Evolutionary conservation across 306 rosid genomes (phyloP).

Genomic region (Quercus dentata): DNA sequence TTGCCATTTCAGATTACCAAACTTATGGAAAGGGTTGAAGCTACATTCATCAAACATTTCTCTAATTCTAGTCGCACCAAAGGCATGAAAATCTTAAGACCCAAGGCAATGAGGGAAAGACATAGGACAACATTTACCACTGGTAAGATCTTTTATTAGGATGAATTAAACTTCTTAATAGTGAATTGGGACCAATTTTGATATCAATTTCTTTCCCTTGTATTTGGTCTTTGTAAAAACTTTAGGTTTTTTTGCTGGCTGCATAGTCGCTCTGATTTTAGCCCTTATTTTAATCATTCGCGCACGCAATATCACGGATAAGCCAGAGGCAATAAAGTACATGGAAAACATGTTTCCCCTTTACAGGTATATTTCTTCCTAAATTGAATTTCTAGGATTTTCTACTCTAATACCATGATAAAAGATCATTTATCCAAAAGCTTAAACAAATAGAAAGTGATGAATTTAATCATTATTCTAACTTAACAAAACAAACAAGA

Average conservation of each 20-base stretch:
- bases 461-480: too few species aligned
- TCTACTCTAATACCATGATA: too few species aligned
- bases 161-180: too few species aligned
- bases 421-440: too few species aligned
- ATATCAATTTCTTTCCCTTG: background rate
- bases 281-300: constrained; percentile 49
- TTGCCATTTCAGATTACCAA: constrained; percentile 27
- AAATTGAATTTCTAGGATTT: background rate
- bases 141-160: constrained; percentile 28
- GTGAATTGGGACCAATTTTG: too few species aligned
- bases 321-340: constrained; percentile 32
- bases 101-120: constrained; percentile 54
- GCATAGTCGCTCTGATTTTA: constrained; percentile 44
- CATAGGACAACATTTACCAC: constrained; percentile 58
- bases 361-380: constrained; percentile 40
- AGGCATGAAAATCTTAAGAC: constrained; percentile 60
- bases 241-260: constrained; percentile 69
- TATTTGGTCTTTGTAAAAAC: background rate
- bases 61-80: constrained; percentile 57
- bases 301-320: constrained; percentile 31
- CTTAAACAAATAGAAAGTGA: too few species aligned
- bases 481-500: too few species aligned
- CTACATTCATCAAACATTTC: constrained; percentile 56
- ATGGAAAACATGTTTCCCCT: constrained; percentile 77
- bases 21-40: constrained; percentile 50